Percentiles rank a stretch among this genome's conserved stretches.
Evolutionary conservation across 352 stramenopile genomes (phyloP).

Genomic region (Elongisporangium senticosum): DNA sequence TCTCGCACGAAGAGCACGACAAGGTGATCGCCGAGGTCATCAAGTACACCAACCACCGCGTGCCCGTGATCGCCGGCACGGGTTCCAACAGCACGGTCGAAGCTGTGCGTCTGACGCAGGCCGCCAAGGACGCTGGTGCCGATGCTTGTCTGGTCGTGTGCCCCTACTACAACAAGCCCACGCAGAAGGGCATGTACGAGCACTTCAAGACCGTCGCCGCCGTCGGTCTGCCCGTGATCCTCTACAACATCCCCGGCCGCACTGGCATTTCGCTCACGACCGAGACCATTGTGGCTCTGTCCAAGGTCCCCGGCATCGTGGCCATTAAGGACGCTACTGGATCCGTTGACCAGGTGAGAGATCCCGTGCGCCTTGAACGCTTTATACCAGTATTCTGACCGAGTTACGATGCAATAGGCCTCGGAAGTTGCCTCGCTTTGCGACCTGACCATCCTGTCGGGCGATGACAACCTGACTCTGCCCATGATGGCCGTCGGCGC

Average conservation of each 20-base stretch:
- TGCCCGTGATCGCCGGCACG: conserved; percentile 94
- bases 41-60: conserved; percentile 63
- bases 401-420: conserved; percentile 18
- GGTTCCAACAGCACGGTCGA: conserved; percentile 92
- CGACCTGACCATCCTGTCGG: conserved; percentile 89
- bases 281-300: conserved; percentile 90
- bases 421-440: conserved; percentile 86
- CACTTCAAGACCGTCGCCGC: conserved; percentile 91
- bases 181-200: conserved; percentile 92
- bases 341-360: conserved; percentile 71
- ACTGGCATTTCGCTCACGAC: conserved; percentile 94
- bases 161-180: conserved; percentile 99
- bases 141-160: conserved; percentile 95
- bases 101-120: conserved; percentile 79
- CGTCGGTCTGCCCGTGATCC: conserved; percentile 89
- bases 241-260: conserved; percentile 97
- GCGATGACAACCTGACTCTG: conserved; percentile 88
- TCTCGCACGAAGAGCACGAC: conserved; percentile 94
- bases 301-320: conserved; percentile 94
- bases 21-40: conserved; percentile 91
- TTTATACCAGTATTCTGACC: neutral
- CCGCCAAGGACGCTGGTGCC: conserved; percentile 89
- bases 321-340: conserved; percentile 98
- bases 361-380: neutral
- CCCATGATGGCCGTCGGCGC: conserved; percentile 87